phyloP scores from a whole-genome alignment of 2,329 filamentous ascomycete species.

The Zopfia rhizophila region DNA sequence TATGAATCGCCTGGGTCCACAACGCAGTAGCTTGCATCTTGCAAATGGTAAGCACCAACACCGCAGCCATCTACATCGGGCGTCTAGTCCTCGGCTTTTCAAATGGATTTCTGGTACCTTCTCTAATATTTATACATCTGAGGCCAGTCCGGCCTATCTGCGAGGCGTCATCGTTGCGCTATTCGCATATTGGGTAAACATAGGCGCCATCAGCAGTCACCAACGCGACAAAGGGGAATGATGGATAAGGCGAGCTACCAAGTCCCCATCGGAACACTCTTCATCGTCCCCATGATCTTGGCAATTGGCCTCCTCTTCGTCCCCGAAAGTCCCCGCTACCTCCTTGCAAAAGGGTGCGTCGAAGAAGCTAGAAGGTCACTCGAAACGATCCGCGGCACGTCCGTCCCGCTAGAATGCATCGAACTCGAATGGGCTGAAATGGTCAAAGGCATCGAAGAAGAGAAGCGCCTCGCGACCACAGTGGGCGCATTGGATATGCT shows the following conservation, averaged over 20 bases:
- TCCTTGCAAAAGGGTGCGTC: not conserved
- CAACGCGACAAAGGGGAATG: slow-evolving; percentile 30
- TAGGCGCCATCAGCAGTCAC: slow-evolving; percentile 47
- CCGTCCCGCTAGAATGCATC: slow-evolving; percentile 1
- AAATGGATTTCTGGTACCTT: slow-evolving; percentile 67
- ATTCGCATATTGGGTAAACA: slow-evolving; percentile 61
- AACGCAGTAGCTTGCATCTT: slow-evolving; percentile 60
- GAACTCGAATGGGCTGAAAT: slow-evolving; percentile 19
- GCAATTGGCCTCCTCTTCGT: slow-evolving; percentile 37
- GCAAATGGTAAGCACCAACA: slow-evolving; percentile 63
- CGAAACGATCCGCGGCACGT: not conserved
- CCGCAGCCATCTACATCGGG: slow-evolving; percentile 62
- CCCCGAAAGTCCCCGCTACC: slow-evolving; percentile 52
- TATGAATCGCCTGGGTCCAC: slow-evolving; percentile 58
- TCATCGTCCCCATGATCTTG: slow-evolving; percentile 42
- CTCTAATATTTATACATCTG: slow-evolving; percentile 61
- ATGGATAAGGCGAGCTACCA: slow-evolving; percentile 43
- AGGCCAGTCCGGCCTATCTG: slow-evolving; percentile 45
- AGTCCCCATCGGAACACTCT: slow-evolving; percentile 57
- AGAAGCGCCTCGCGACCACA: slow-evolving; percentile 58
- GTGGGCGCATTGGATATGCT: slow-evolving; percentile 60
- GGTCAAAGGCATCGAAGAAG: slow-evolving; percentile 20
- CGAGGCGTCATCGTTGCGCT: slow-evolving; percentile 56
- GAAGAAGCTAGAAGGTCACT: slow-evolving; percentile 1
- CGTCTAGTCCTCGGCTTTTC: slow-evolving; percentile 64